A percentile compares a stretch with the other conserved stretches of the same genome.
Conservation (phyloP, 2,329 filamentous ascomycete genomes). For the Colletotrichum siamense region DNA sequence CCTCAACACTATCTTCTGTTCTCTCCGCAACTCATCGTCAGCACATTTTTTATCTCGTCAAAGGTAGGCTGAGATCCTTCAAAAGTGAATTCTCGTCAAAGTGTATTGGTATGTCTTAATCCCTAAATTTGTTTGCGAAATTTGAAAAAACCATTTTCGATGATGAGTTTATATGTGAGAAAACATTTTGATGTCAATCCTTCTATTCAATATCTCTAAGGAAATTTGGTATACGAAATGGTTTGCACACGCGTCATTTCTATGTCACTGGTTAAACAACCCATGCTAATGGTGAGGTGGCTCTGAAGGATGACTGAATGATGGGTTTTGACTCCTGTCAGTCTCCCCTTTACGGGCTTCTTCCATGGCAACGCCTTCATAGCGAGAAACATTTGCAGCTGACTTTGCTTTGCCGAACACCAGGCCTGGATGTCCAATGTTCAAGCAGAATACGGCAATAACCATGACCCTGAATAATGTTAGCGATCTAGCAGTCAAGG, state of each 20-base stretch:
- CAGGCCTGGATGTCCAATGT: slow-evolving; percentile 10
- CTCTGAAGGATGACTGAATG: background rate
- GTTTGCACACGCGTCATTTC: fast-evolving
- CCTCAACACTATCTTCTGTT: background rate
- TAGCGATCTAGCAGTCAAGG: background rate
- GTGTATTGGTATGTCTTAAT: fast-evolving
- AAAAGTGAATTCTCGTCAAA: background rate
- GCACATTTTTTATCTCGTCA: background rate
- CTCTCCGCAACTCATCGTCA: background rate
- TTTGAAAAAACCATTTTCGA: background rate
- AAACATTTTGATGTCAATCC: background rate
- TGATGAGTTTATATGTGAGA: background rate
- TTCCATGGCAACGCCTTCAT: background rate
- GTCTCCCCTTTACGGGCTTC: background rate
- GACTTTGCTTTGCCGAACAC: background rate
- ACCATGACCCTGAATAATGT: background rate
- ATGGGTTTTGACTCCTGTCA: background rate
- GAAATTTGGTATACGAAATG: background rate
- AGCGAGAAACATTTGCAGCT: background rate
- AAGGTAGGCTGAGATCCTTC: background rate
- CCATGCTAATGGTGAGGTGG: background rate
- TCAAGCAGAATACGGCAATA: background rate
- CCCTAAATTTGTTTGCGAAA: background rate
- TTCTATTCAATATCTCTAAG: fast-evolving
- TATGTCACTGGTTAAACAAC: fast-evolving